Evolutionary conservation across 179 eudicot genomes (phyloP).

Genomic region (Silene vulgaris): DNA sequence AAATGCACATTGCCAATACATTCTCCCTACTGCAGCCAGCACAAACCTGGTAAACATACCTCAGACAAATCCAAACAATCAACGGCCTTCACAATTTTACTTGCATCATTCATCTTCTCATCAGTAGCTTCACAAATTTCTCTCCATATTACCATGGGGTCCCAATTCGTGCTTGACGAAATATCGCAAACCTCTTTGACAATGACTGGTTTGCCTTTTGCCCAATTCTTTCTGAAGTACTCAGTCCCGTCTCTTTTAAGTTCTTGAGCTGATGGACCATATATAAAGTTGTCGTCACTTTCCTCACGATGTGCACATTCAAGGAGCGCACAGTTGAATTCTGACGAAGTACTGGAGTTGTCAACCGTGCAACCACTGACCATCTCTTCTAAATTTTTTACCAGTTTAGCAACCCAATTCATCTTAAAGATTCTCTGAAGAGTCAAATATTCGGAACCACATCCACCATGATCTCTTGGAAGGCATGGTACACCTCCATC

Average conservation of each 20-base stretch:
- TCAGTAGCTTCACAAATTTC: constrained; percentile 65
- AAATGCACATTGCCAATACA: constrained; percentile 6
- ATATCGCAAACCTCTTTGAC: constrained; percentile 64
- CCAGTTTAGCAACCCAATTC: constrained; percentile 96
- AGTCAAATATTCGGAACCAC: constrained; percentile 54
- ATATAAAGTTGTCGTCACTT: constrained; percentile 56
- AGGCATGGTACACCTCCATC: constrained; percentile 87
- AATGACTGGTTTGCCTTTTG: constrained; percentile 71
- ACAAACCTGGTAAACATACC: constrained; percentile 40
- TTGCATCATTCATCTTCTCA: constrained; percentile 63
- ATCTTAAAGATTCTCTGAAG: constrained; percentile 83
- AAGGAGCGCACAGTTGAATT: constrained; percentile 32
- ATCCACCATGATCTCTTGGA: constrained; percentile 71
- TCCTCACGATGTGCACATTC: constrained; percentile 56
- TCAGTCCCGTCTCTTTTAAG: constrained; percentile 61
- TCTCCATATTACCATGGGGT: constrained; percentile 77
- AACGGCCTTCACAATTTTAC: constrained; percentile 69
- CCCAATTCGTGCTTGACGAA: constrained; percentile 64
- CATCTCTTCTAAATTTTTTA: constrained; percentile 92
- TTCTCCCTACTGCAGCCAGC: constrained; percentile 5
- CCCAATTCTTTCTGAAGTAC: constrained; percentile 71
- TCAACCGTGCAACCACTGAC: constrained; percentile 69
- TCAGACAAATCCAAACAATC: constrained; percentile 76
- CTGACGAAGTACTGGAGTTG: constrained; percentile 26
- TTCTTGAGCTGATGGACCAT: constrained; percentile 60